Percentiles rank a stretch among this genome's conserved stretches.
Conservation (phyloP, 2,329 filamentous ascomycete species). For the Aspergillus caelatus region DNA sequence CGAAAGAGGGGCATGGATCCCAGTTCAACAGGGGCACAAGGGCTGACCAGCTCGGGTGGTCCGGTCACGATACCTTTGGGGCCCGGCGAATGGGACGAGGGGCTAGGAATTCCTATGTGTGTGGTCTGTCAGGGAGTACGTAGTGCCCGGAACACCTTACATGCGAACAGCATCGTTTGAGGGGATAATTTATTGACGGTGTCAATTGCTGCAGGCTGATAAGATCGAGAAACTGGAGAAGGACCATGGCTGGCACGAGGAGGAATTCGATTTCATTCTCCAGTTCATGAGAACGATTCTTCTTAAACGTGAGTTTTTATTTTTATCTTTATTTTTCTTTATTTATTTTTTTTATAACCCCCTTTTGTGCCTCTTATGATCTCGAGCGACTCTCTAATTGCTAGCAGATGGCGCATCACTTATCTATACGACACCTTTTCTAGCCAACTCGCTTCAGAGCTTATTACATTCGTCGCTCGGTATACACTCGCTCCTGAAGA, state of each 20-base stretch:
- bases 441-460: slow-evolving; percentile 74
- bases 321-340: too few species aligned
- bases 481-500: slow-evolving; percentile 80
- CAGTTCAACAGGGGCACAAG: slow-evolving; percentile 57
- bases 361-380: slow-evolving; percentile 13
- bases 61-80: slow-evolving; percentile 76
- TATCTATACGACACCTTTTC: slow-evolving; percentile 79
- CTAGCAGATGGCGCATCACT: slow-evolving; percentile 75
- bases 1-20: slow-evolving; percentile 66
- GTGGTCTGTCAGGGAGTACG: slow-evolving; percentile 94
- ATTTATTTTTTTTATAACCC: too few species aligned
- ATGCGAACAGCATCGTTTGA: not conserved
- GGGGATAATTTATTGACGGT: slow-evolving; percentile 21
- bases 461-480: slow-evolving; percentile 84
- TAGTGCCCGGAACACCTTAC: slow-evolving; percentile 11
- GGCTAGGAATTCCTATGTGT: slow-evolving; percentile 80
- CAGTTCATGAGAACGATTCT: slow-evolving; percentile 90
- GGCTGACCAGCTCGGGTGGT: slow-evolving; percentile 62
- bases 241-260: slow-evolving; percentile 90
- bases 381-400: slow-evolving; percentile 16
- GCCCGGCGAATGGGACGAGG: slow-evolving; percentile 91
- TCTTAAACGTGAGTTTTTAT: slow-evolving; percentile 69
- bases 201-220: slow-evolving; percentile 61
- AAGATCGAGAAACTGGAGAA: slow-evolving; percentile 90
- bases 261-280: slow-evolving; percentile 92